Evolutionary conservation across 768 basidiomycete genomes (phyloP), one percentile per base, ranked within the genome.

Genomic region (Glaciozyma antarctica): DNA sequence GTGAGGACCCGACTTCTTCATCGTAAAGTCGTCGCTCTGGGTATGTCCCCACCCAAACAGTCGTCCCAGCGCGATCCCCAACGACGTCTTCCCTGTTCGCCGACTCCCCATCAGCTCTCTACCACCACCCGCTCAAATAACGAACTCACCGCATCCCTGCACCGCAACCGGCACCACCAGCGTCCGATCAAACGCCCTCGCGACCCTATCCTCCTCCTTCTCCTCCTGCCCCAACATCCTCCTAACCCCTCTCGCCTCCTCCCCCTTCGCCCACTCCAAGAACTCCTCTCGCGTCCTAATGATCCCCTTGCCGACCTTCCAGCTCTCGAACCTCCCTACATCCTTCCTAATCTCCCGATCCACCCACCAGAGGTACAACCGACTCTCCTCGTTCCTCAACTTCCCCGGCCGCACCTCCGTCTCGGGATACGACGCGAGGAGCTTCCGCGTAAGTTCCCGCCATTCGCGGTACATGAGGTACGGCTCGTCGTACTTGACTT

Each of bases 381-480:
- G 79, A 17, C 90, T 90, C 79, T 97, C 92, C 13, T 83, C 78
- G 62, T 90, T 80, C 70, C 82, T 82, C 79, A 91, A 78, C 79
- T 85, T 88, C 51, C 62, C 62, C 16, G 57, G 55, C 10, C 52
- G 51, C 49, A 65, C 64, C 24, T 68, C 64, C 22, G 59, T 24
- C 21, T 64, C 47, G 7, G 70, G 61, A 49, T 59, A 68, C 54
- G 41, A 57, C 44, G 59, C 41, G 60, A 71, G 67, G 44, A 63
- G 61, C 57, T 66, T 68, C 30, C 65, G 55, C 9, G 95, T 97
- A 60, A 93, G 81, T 77, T 98, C 94, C 62, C 94, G 82, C 91
- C 92, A 98, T 75, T 93, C 89, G 62, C 95, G 86, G 78, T 95
- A 98, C 85, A 94, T 93, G 82, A 97, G 85, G 75, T 99, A 99